These are phyloP conservation scores for Monosporascus sp. DNA, from an alignment of 2,329 filamentous ascomycete species.

Conservation along the genomic window DNA sequence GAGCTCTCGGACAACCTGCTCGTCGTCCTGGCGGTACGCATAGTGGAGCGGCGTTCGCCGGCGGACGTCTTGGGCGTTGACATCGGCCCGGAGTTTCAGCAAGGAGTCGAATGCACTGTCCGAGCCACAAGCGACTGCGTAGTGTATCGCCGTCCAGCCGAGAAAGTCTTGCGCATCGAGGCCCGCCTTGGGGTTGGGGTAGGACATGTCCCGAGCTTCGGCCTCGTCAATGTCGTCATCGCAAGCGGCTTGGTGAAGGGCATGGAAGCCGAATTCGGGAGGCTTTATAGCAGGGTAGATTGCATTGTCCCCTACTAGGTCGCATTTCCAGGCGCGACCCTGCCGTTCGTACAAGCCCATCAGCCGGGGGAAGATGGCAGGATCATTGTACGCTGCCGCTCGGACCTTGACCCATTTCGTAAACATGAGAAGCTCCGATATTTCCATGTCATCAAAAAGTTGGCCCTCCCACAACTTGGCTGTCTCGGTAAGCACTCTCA, in stretches of 20 bases:
- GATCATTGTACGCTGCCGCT: too few species aligned
- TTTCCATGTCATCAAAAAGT: not conserved
- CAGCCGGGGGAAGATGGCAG: too few species aligned
- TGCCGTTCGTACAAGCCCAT: too few species aligned
- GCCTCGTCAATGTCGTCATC: too few species aligned
- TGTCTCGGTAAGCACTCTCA: not conserved
- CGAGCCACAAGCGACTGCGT: not conserved
- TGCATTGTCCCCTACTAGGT: too few species aligned
- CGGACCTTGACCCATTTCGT: not conserved
- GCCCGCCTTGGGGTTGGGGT: too few species aligned
- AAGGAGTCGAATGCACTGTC: not conserved
- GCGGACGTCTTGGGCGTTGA: not conserved
- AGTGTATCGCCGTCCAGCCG: not conserved
- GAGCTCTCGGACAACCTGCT: not conserved
- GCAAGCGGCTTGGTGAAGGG: too few species aligned
- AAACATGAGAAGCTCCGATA: not conserved
- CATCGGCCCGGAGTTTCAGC: not conserved
- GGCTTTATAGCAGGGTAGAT: too few species aligned
- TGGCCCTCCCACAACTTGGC: not conserved
- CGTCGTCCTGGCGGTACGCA: not conserved
- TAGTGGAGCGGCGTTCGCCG: not conserved
- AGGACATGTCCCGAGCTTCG: too few species aligned
- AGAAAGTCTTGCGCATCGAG: not conserved
- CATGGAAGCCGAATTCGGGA: too few species aligned
- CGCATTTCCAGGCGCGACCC: too few species aligned